Evolutionary conservation across 1,284 basidiomycete genomes (phyloP), one percentile per base, ranked within the genome.

Genomic region (Rhodotorula glutinis): DNA sequence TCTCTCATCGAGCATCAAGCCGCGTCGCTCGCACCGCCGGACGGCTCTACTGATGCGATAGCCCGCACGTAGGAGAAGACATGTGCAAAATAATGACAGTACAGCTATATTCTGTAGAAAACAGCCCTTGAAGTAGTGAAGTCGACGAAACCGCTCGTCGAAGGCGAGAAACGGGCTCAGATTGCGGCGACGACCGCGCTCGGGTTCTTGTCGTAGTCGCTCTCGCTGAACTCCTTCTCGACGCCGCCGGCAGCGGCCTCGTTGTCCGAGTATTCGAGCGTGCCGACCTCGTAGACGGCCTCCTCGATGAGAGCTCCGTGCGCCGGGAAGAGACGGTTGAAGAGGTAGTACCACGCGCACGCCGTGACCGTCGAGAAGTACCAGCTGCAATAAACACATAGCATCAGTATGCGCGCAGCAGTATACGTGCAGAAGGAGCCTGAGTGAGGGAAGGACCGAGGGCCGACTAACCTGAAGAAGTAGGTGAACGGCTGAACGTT

Each of bases 221-320:
- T 44, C 43, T 44, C 33, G 33, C 33, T 38, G 11, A 38, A 38
- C 7, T n/a, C 57, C 57, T 51, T 59, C 17, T 52, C 57, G 23
- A n/a, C 47, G 38, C 17, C 46, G 16, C 7, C 33, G 11, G 46
- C 21, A 1, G 14, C 25, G 4, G 21, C 44, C 16, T 17, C 17
- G 33, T 51, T 16, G n/a, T 43, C 57, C 9, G 13, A 21, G 52
- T 33, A 33, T 21, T 53, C 52, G 52, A 53, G 30, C 23, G n/a
- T 21, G 47, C n/a, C 49, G 29, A 66, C 47, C 41, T 66, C 64
- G 64, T 66, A 62, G 21, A 66, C 64, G 19, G 64, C 64, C 27
- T 57, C 59, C 2, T 62, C 64, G 59, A 66, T 43, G 27, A 62
- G 52, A 0, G 64, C 53, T 10, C 59, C 57, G n/a, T 44, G 55